These are phyloP conservation scores for Allium fistulosum DNA, from an alignment of 106 monocot species.

Conservation along the genomic window DNA sequence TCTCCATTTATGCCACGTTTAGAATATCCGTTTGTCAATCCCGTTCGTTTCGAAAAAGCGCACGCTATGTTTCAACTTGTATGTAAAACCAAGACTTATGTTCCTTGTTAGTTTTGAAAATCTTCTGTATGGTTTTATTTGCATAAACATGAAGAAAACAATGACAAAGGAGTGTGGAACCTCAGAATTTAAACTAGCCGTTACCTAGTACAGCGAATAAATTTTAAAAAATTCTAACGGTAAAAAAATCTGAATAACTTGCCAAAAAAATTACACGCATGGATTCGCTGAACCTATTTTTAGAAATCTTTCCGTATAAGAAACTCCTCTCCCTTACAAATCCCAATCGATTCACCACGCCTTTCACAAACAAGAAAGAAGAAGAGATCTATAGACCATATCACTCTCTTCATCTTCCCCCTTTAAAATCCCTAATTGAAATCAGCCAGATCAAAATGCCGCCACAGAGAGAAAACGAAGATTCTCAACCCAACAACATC, in stretches of 20 bases:
- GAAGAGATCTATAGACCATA: neutral
- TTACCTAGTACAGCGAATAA: neutral
- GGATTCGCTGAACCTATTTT: constrained; percentile 1
- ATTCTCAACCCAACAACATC: constrained; percentile 31
- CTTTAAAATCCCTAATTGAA: neutral
- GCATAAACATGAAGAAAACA: too few relatives aligned
- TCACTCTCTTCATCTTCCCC: neutral
- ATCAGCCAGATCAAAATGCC: constrained; percentile 7
- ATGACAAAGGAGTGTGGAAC: too few relatives aligned
- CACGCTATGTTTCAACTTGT: too few relatives aligned
- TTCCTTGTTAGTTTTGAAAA: too few relatives aligned
- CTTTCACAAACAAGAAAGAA: constrained; percentile 6
- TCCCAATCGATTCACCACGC: neutral
- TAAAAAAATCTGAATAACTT: neutral
- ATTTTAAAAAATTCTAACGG: neutral
- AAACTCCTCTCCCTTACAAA: too few relatives aligned
- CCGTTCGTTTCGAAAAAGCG: too few relatives aligned
- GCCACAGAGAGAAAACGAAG: constrained; percentile 26
- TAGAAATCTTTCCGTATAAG: neutral
- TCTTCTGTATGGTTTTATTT: too few relatives aligned
- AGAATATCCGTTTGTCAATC: too few relatives aligned
- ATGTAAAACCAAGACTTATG: too few relatives aligned
- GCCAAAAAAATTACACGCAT: neutral
- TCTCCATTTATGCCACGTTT: too few relatives aligned
- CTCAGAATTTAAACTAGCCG: constrained; percentile 3